These are phyloP conservation scores for Populus alba DNA, from an alignment of 345 rosid genomes.

Conservation along the genomic window DNA sequence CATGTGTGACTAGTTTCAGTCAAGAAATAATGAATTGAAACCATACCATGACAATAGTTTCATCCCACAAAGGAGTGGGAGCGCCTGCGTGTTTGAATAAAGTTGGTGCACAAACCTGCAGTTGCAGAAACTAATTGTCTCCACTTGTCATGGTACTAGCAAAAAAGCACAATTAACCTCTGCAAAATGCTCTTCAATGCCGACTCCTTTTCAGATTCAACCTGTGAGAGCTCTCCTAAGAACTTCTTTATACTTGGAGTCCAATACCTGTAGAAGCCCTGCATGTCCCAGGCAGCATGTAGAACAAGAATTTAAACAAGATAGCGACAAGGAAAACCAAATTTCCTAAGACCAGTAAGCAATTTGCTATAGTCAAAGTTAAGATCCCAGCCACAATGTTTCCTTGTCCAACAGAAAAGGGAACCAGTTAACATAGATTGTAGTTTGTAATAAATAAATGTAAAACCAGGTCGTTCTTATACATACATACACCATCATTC, in stretches of 20 bases:
- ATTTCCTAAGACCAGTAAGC: conserved; percentile 2
- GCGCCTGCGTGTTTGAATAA: neutral
- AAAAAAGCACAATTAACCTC: conserved; percentile 66
- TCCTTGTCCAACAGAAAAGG: neutral
- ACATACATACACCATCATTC: neutral
- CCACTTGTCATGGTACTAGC: conserved; percentile 80
- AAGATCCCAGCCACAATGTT: conserved; percentile 6
- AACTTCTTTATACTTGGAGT: conserved; percentile 72
- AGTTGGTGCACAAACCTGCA: conserved; percentile 52
- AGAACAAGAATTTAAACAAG: neutral
- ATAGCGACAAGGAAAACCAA: neutral
- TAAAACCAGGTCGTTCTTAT: neutral
- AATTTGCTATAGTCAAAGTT: conserved; percentile 1
- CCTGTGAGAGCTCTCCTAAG: conserved; percentile 64
- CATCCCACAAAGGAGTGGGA: neutral
- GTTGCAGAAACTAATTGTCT: conserved; percentile 66
- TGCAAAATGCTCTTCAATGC: conserved; percentile 75
- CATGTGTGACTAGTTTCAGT: conserved; percentile 22
- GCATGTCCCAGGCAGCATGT: conserved; percentile 19
- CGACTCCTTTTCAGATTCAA: conserved; percentile 77
- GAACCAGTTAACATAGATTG: neutral
- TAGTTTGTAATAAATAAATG: neutral
- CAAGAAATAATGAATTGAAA: conserved; percentile 5
- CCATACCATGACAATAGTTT: neutral
- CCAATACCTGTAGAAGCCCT: conserved; percentile 94